phyloP scores from a whole-genome alignment of 2,329 filamentous ascomycete species.

The Waltergamsia citrina region DNA sequence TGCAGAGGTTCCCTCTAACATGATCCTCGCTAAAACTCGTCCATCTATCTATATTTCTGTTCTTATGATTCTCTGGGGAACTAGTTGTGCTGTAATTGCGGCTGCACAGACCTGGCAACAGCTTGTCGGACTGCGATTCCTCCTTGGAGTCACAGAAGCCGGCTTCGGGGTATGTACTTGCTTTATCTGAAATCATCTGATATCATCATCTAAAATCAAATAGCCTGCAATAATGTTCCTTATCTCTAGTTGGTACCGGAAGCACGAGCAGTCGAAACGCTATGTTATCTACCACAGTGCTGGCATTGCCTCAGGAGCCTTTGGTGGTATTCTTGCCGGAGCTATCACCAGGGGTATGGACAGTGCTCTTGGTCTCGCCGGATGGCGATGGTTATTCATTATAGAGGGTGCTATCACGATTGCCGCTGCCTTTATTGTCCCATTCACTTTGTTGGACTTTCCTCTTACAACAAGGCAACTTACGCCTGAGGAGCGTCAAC shows the following conservation, averaged over 20 bases:
- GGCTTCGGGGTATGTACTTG: too few relatives aligned
- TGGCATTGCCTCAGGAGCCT: constrained; percentile 26
- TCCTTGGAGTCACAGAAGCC: constrained; percentile 11
- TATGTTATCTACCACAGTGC: constrained; percentile 21
- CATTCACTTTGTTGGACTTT: constrained; percentile 38
- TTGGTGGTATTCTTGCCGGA: constrained; percentile 31
- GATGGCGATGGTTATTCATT: constrained; percentile 45
- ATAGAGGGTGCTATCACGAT: constrained; percentile 61
- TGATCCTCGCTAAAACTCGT: constrained; percentile 32
- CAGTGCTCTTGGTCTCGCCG: constrained; percentile 25
- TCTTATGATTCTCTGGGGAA: constrained; percentile 15
- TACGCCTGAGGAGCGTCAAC: constrained; percentile 36
- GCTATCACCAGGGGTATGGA: constrained; percentile 21
- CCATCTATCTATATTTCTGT: constrained; percentile 26
- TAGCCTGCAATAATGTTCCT: constrained; percentile 16
- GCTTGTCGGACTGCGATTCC: constrained; percentile 9
- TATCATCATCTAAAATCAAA: too few relatives aligned
- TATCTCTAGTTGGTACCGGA: constrained; percentile 16
- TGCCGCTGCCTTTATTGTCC: constrained; percentile 43
- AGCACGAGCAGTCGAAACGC: constrained; percentile 13
- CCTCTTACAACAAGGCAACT: constrained; percentile 31
- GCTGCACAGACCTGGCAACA: constrained; percentile 9
- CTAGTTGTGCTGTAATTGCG: constrained; percentile 10
- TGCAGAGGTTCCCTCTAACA: constrained; percentile 43
- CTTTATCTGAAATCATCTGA: too few relatives aligned